Percentiles rank a stretch among this genome's conserved stretches.
Conservation (phyloP, 176 grass and related monocot species). For the Elymus sibiricus region DNA sequence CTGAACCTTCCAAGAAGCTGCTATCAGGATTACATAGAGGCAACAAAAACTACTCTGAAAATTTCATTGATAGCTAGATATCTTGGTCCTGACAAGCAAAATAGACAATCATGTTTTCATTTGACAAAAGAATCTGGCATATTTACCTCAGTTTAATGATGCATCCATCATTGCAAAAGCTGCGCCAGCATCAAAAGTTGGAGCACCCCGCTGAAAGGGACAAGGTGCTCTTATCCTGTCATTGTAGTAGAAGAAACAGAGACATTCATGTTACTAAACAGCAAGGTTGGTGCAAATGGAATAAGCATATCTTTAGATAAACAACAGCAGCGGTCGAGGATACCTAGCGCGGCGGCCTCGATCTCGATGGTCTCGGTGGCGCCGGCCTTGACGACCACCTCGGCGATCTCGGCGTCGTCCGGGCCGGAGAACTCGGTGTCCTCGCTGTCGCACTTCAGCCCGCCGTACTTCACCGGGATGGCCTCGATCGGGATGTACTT, state of each 20-base stretch:
- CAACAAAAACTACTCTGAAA: no score
- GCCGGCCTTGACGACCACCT: constrained; percentile 55
- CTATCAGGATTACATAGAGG: no score
- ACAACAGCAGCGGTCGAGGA: no score
- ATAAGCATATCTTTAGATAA: neutral
- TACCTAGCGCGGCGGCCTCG: neutral
- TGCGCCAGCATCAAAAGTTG: constrained; percentile 92
- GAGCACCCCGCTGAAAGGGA: constrained; percentile 96
- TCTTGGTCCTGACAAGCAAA: no score
- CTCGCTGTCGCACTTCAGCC: constrained; percentile 61
- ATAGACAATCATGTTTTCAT: no score
- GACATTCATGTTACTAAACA: constrained; percentile 1
- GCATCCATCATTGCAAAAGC: constrained; percentile 99
- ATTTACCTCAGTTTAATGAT: constrained; percentile 38
- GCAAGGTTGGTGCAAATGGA: neutral
- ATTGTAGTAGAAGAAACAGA: constrained; percentile 19
- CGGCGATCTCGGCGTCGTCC: constrained; percentile 43
- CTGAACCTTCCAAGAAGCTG: no score
- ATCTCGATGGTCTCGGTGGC: constrained; percentile 73
- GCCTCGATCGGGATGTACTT: constrained; percentile 85
- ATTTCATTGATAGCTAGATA: no score
- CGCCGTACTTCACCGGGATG: constrained; percentile 74
- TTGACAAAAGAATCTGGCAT: no score
- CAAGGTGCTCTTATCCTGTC: constrained; percentile 96
- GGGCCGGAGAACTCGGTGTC: constrained; percentile 58